These are phyloP conservation scores for Fagopyrum esculentum DNA, from an alignment of 148 eudicot species.

Conservation along the genomic window DNA sequence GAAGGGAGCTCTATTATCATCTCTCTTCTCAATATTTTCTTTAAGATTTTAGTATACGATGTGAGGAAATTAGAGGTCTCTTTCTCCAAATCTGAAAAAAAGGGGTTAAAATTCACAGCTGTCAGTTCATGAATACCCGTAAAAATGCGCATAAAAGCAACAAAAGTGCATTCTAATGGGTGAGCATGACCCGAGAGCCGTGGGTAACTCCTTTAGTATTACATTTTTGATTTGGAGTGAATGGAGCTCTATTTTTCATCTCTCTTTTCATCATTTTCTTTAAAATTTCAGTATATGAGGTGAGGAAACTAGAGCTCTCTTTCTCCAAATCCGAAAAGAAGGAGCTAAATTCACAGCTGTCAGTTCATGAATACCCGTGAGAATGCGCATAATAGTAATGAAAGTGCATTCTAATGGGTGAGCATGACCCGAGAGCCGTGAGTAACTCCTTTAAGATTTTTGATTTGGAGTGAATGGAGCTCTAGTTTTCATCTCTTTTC, in stretches of 20 bases:
- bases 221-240: too few species aligned
- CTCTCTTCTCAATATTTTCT: too few species aligned
- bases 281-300: background rate
- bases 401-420: background rate
- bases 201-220: too few species aligned
- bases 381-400: background rate
- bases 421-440: background rate
- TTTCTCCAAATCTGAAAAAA: background rate
- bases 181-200: too few species aligned
- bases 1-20: too few species aligned
- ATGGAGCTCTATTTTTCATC: too few species aligned
- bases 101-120: too few species aligned
- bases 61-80: background rate
- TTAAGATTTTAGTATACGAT: too few species aligned
- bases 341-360: background rate
- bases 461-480: background rate
- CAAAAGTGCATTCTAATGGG: background rate
- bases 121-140: too few species aligned
- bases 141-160: background rate
- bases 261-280: background rate
- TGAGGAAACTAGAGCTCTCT: background rate
- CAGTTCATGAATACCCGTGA: background rate
- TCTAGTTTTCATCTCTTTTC: background rate
- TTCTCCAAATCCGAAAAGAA: background rate
- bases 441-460: background rate